Percentiles rank a stretch among this genome's conserved stretches.
Evolutionary conservation across 306 rosid genomes (phyloP).

Genomic region (Prunus dulcis): DNA sequence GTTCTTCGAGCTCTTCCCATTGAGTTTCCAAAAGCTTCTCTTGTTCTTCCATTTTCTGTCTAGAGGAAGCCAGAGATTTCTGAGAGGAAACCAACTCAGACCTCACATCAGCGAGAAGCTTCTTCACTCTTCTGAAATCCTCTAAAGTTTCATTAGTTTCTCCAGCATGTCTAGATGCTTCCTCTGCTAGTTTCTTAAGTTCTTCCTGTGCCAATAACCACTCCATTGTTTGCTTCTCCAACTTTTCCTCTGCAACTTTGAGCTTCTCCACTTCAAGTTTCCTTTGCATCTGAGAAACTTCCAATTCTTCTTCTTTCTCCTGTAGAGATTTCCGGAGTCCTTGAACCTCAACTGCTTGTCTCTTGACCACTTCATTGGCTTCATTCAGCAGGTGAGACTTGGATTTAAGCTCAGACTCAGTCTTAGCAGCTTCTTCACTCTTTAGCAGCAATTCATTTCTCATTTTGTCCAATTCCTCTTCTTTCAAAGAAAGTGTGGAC

Average conservation of each 20-base stretch:
- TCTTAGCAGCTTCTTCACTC: slow-evolving; percentile 51
- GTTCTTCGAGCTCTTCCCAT: slow-evolving; percentile 65
- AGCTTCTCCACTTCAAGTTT: slow-evolving; percentile 64
- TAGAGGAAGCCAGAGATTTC: slow-evolving; percentile 63
- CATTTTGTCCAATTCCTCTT: slow-evolving; percentile 61
- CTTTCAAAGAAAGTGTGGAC: slow-evolving; percentile 47
- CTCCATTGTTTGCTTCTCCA: slow-evolving; percentile 73
- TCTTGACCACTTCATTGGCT: slow-evolving; percentile 65
- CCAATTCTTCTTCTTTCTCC: slow-evolving; percentile 60
- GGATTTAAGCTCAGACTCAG: slow-evolving; percentile 46
- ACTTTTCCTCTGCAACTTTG: slow-evolving; percentile 49
- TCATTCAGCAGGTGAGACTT: slow-evolving; percentile 64
- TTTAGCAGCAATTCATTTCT: slow-evolving; percentile 47
- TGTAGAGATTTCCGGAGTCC: slow-evolving; percentile 41
- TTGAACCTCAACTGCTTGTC: slow-evolving; percentile 65
- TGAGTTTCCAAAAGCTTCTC: slow-evolving; percentile 59
- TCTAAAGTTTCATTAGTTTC: slow-evolving; percentile 51
- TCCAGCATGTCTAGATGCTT: slow-evolving; percentile 42
- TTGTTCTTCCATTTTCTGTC: slow-evolving; percentile 69
- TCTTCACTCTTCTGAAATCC: slow-evolving; percentile 69
- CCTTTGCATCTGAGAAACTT: slow-evolving; percentile 35
- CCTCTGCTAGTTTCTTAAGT: slow-evolving; percentile 59
- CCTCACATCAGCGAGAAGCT: slow-evolving; percentile 66
- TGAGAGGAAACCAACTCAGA: slow-evolving; percentile 85
- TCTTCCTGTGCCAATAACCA: slow-evolving; percentile 80